Evolutionary conservation across 805 yeast species (phyloP), one percentile per base, ranked within the genome.

Genomic region (Wickerhamiella hasegawae): DNA sequence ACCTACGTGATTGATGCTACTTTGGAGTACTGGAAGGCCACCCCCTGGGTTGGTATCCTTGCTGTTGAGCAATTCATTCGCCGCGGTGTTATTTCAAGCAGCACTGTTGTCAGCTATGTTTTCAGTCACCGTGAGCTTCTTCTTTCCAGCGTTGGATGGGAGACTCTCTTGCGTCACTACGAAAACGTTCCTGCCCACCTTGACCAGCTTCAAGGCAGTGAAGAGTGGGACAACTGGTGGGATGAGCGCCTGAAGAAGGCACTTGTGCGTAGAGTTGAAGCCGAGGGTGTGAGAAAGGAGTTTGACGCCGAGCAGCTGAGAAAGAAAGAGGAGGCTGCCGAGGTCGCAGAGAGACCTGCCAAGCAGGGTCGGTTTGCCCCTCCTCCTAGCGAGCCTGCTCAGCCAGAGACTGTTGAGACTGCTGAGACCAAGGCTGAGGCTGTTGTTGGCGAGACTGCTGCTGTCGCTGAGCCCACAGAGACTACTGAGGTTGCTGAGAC

Each of bases 1-100:
- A 56, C 60, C 37, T 62, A 63, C 36, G 62, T 71, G 9, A 64
- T 77, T 29, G 68, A 65, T 18, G 66, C 76, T 1, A 70, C 76
- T 2, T 48, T 79, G 26, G 58, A 69, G 32, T 71, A 68, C 47
- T 79, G 92, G 90, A 64, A 65, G 38, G 59, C 62, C 31, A 72
- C 74, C 39, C 76, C 79, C 1, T 69, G 74, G 47, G 69, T 71
- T 35, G 90, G 80, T 1, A 69, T 62, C 37, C 57, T 76, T 39
- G 68, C 77, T 9, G 52, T 71, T 28, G 73, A 70, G 41, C 63
- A 68, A 35, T 58, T 77, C 40, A 60, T 63, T 36, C 58, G 61
- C 18, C 60, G 60, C 34, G 66, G 60, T 2, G 51, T 75, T 17
- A 45, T 76, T 3, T 44, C 57, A 4, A 51, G 66, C 2, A 44